Evolutionary conservation across 495 filamentous ascomycete genomes (phyloP).

Genomic region (Lophium mytilinum): DNA sequence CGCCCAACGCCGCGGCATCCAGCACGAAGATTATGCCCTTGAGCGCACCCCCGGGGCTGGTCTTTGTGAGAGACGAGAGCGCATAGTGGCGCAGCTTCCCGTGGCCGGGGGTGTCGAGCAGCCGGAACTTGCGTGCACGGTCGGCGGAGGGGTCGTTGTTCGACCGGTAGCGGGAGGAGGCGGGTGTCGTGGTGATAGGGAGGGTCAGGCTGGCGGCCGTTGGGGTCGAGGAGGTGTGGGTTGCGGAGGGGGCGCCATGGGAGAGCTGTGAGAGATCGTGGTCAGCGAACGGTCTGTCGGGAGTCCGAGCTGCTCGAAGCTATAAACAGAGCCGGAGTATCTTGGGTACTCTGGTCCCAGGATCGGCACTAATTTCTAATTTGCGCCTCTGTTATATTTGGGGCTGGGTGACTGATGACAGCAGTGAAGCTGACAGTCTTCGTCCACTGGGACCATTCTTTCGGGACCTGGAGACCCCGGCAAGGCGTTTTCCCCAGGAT

Average conservation of each 20-base stretch:
- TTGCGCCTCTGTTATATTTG: too few species aligned
- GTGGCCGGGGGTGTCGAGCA: constrained; percentile 89
- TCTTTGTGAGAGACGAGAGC: constrained; percentile 24
- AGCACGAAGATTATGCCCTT: constrained; percentile 80
- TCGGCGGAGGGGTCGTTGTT: constrained; percentile 58
- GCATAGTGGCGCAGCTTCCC: constrained; percentile 69
- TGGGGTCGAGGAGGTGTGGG: constrained; percentile 77
- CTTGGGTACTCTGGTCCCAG: too few species aligned
- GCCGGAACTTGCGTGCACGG: constrained; percentile 60
- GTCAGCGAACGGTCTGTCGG: neutral
- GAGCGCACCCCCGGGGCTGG: constrained; percentile 38
- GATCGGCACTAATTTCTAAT: too few species aligned
- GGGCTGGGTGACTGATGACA: too few species aligned
- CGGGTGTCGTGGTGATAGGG: constrained; percentile 50
- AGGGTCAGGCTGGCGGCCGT: constrained; percentile 64
- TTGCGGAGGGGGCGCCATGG: constrained; percentile 41
- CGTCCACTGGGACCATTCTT: too few species aligned
- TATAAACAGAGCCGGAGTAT: too few species aligned
- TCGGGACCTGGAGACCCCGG: too few species aligned
- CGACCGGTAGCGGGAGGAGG: constrained; percentile 63
- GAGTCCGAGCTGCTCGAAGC: neutral
- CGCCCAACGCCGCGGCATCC: constrained; percentile 68
- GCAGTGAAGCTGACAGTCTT: too few species aligned
- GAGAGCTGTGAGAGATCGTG: constrained; percentile 39
- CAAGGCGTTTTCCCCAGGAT: too few species aligned